Evolutionary conservation across 2,329 filamentous ascomycete species (phyloP), one percentile per base, ranked within the genome.

Genomic region (Tolypocladium inflatum): DNA sequence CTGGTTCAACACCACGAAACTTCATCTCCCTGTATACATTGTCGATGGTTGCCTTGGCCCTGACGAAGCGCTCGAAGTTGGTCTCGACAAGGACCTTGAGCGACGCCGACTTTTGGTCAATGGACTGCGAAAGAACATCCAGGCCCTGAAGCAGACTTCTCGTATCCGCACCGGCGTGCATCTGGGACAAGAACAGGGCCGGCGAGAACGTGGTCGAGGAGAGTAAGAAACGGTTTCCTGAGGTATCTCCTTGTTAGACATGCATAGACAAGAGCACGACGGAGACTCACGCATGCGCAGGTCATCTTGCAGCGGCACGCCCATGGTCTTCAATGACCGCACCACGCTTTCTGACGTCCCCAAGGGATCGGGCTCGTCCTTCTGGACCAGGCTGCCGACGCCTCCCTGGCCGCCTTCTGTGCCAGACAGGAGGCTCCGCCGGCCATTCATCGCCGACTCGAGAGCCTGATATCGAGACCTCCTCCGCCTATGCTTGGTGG

Each of bases 21-120:
- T 84, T 96, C 94, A 99, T 99, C 73, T 99, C 94, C 61, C 87
- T 95, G 75, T 99, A 99, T 56, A 99, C 94, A 74, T 96, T 96
- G 75, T 99, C 94, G 67, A 99, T 97, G 9, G 93, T 97, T 21
- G 93, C 90, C 73, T 99, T 99, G 50, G 94, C 94, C 62, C 91
- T 88, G 58, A 99, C 94, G 76, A 99, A 99, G 63, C 93, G 88
- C 74, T 99, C 95, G 70, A 99, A 99, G 71, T 99, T 99, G 63
- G 90, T 93, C 73, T 99, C 94, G 30, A 99, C 94, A 21, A 99
- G 81, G 13, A 96, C 89, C 71, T 99, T 99, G 61, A 99, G 82
- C 4, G 92, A 97, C 0, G 93, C 94, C 0, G 93, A 97, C 73
- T 99, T 99, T 74, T 97, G 90, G 67, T 97, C 94, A 67, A 99